Base-by-base conservation (phyloP, 106 monocot genomes). In the Xerophyta viscosa region DNA sequence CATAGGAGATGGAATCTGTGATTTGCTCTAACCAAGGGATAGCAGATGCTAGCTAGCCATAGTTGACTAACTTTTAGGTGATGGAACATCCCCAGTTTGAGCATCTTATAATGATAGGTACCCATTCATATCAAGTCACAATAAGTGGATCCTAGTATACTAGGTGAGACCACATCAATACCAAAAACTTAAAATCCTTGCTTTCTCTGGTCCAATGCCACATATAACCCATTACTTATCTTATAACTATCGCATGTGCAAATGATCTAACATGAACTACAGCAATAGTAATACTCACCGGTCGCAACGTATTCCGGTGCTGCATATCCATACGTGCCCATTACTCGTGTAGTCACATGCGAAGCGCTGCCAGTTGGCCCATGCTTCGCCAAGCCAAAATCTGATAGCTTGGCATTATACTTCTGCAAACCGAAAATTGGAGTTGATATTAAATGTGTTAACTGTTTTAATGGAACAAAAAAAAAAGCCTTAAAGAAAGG, bases 281-380 rank as follows among this genome's bases (percentile, higher is more conserved):
- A n/a, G n/a, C n/a, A 39, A 11, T 46, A 4, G 19, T 11, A 6
- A 23, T 28, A 56, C 76, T 15, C 67, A 84, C 83, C 83, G 47
- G 86, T 86, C 5, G 80, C 66, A 14, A 77, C 66, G 77, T 86
- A 86, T 57, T 86, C 86, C 2, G 86, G 86, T 29, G 86, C 86
- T n/a, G 76, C 86, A 48, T 86, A 86, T 12, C 86, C 86, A 23
- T 58, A 73, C 1, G 86, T 86, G 19, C 86, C 86, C 73, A 74
- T 77, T 31, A 86, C 46, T 60, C 86, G 51, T 0, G 86, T 86
- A 2, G 77, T 77, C 24, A 86, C 60, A 20, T 86, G 80, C 13
- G 80, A 60, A 17, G 56, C 53, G 13, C 58, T 68, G 4, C 66
- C 86, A 3, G 44, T 58, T 39, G 86, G 82, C 23, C 82, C 82